phyloP scores from a whole-genome alignment of 495 filamentous ascomycete genomes.

The Clohesyomyces aquaticus region DNA sequence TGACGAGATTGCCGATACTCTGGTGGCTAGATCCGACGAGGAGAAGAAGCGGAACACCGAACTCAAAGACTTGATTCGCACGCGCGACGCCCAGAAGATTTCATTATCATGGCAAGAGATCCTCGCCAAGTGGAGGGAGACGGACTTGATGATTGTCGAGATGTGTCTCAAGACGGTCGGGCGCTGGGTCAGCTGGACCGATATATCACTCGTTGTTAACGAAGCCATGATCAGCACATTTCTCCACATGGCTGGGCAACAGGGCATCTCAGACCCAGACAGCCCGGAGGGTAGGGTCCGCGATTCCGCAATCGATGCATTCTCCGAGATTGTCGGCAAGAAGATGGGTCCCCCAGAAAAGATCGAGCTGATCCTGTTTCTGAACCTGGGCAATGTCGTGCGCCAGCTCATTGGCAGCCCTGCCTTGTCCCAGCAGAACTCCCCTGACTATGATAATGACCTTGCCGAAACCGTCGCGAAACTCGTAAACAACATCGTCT shows the following conservation, averaged over 20 bases:
- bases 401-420: conserved; percentile 79
- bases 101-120: conserved; percentile 90
- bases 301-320: conserved; percentile 86
- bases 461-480: conserved; percentile 92
- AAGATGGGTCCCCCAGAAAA: conserved; percentile 96
- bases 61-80: conserved; percentile 86
- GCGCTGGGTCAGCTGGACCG: conserved; percentile 97
- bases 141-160: conserved; percentile 75
- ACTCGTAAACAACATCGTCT: conserved; percentile 86
- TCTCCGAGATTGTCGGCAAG: conserved; percentile 94
- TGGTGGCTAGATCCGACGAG: conserved; percentile 72
- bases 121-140: conserved; percentile 74
- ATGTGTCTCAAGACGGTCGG: conserved; percentile 85
- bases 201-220: conserved; percentile 90
- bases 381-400: conserved; percentile 82
- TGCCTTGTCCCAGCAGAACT: conserved; percentile 69
- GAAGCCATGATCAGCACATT: conserved; percentile 80
- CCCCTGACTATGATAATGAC: conserved; percentile 87
- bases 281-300: conserved; percentile 71
- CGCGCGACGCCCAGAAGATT: conserved; percentile 82
- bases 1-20: conserved; percentile 93
- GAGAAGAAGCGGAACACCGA: conserved; percentile 79
- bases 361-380: conserved; percentile 85
- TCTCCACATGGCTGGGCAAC: conserved; percentile 70
- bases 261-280: conserved; percentile 57